Evolutionary conservation across 805 yeast species (phyloP).

Genomic region (Candida sithepensis): DNA sequence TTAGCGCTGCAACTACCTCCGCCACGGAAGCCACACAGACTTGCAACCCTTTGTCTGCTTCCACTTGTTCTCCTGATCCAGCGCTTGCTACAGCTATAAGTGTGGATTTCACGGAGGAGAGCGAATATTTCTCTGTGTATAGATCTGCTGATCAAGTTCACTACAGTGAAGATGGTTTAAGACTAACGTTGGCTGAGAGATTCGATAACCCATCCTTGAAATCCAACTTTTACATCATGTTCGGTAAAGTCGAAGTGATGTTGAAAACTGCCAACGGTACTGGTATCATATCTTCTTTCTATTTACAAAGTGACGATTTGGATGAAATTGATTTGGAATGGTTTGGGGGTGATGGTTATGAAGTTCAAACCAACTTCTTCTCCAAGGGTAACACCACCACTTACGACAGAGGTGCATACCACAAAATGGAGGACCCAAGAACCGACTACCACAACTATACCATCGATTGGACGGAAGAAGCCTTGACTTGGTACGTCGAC

Average conservation of each 20-base stretch:
- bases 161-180: constrained; percentile 54
- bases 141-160: constrained; percentile 43
- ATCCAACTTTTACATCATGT: constrained; percentile 83
- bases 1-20: constrained; percentile 11
- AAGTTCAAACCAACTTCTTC: constrained; percentile 77
- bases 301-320: constrained; percentile 75
- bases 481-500: constrained; percentile 68
- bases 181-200: constrained; percentile 54
- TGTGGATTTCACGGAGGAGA: constrained; percentile 48
- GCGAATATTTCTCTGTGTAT: constrained; percentile 40
- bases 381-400: constrained; percentile 76
- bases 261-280: constrained; percentile 71
- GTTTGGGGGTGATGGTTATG: constrained; percentile 73
- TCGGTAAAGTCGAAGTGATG: constrained; percentile 74
- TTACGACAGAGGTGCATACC: constrained; percentile 77
- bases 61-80: constrained; percentile 38
- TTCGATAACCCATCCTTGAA: constrained; percentile 75
- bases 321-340: constrained; percentile 91
- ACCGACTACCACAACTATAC: constrained; percentile 70
- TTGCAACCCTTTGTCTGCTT: constrained; percentile 31
- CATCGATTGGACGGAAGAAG: constrained; percentile 74
- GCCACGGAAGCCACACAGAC: constrained; percentile 10
- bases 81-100: constrained; percentile 59
- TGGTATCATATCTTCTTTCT: constrained; percentile 80
- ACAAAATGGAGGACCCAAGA: constrained; percentile 54